Base-by-base conservation (phyloP, 2,329 filamentous ascomycete species). In the Sporothrix brunneoviolacea region DNA sequence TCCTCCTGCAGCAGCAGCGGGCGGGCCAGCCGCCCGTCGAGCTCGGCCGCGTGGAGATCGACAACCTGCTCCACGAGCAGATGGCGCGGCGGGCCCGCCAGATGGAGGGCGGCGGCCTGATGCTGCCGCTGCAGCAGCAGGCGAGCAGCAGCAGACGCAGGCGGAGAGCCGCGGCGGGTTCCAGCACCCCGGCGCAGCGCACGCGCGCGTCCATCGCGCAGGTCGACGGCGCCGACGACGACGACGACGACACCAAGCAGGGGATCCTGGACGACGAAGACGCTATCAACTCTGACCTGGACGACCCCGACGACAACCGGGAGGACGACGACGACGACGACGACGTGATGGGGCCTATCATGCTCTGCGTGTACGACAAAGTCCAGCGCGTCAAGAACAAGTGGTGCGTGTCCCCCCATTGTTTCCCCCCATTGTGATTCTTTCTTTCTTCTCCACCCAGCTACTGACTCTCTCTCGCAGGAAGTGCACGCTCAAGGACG, bases 361-460 rank as follows among this genome's bases (percentile, higher is more conserved):
- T 98, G 88, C 83, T 98, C 36, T 98, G 93, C 74, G 96, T 95
- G 65, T 98, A 98, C 66, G 93, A 98, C 74, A 98, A 98, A 74
- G 93, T 98, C 9, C 91, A 97, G 70, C 80, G 93, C 42, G 93
- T 97, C 62, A 98, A 98, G 83, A 98, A 97, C 73, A 98, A 93
- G 80, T 93, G 88, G 88, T 83, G 66, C 46, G 76, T 69, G 27
- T n/a, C 15, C 18, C 13, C 2, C 12, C 15, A n/a, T n/a, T n/a
- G n/a, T n/a, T n/a, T 3, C 19, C 27, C 10, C 15, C 19, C 36
- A 22, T 40, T 55, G 37, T n/a, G 9, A 46, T 10, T 12, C 21
- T 35, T 35, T 24, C 50, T 54, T 52, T 45, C 44, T 57, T 50
- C 53, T 48, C 54, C 39, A 8, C 15, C 6, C 13, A n/a, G 16